A percentile compares a stretch with the other conserved stretches of the same genome.
phyloP scores from a whole-genome alignment of 768 basidiomycete species.

The Trametes elegans region DNA sequence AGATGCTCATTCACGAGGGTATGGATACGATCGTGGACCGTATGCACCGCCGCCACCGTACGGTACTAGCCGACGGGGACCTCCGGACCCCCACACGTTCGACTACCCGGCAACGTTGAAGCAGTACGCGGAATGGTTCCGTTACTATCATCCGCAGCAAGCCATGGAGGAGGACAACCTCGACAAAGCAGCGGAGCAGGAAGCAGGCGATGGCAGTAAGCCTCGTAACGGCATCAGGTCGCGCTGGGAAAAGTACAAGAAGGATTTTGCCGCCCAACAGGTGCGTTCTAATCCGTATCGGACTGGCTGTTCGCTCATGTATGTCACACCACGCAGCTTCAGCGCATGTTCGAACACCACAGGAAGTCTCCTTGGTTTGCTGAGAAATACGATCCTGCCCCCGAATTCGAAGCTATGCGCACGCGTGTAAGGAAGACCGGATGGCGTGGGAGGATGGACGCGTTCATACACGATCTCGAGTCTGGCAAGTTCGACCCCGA shows the following conservation, averaged over 20 bases:
- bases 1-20: conserved; percentile 68
- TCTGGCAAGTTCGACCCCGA: conserved; percentile 84
- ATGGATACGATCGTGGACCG: conserved; percentile 63
- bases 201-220: conserved; percentile 78
- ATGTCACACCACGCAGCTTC: conserved; percentile 73
- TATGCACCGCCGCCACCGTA: conserved; percentile 42
- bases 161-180: conserved; percentile 80
- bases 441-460: conserved; percentile 70
- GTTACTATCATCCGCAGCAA: conserved; percentile 69
- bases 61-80: conserved; percentile 46
- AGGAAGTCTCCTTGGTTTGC: conserved; percentile 95
- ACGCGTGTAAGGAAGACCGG: conserved; percentile 80
- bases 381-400: conserved; percentile 87
- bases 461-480: conserved; percentile 79
- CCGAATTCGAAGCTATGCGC: conserved; percentile 70
- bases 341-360: conserved; percentile 95
- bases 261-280: conserved; percentile 84
- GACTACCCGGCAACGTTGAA: conserved; percentile 81
- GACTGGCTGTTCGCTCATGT: conserved; percentile 2
- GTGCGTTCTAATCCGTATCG: too few relatives aligned
- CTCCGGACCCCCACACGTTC: conserved; percentile 76
- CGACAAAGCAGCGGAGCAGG: conserved; percentile 81
- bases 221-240: conserved; percentile 81
- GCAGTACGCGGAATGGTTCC: conserved; percentile 88
- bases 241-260: conserved; percentile 93